Base-by-base conservation (phyloP, 305 asterid species). In the Fraxinus sp. region DNA sequence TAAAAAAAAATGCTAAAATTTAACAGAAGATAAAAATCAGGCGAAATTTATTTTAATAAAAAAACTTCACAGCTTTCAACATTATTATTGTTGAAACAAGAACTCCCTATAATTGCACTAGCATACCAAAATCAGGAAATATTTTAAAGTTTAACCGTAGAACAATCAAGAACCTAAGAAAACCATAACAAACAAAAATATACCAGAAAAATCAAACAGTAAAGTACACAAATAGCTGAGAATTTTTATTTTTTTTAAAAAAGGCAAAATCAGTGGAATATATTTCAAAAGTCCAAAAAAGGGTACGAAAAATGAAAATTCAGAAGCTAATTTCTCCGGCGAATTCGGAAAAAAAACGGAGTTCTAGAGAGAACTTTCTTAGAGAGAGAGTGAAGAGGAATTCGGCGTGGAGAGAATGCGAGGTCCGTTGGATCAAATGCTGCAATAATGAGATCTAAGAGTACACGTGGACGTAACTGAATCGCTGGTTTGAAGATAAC, bases 381-480 rank as follows among this genome's bases (percentile, higher is more conserved):
- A 70, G 22, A 70, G 75, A 30, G 41, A 70, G 77, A 81, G 18
- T 13, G 86, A 26, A 78, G 85, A 7, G 78, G 24, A 16, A 13
- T 35, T 70, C 22, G 80, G 49, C 39, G 4, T 30, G 78, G 77
- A 41, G 86, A 78, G 84, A 84, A 79, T 79, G 85, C 73, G 91
- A 88, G 89, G 89, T 91, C 92, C 94, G 94, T 89, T 81, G 92
- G 94, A 91, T 92, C 94, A 90, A 90, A 87, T 86, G 89, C 59
- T 90, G 86, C 90, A 90, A 87, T 81, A 92, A 90, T 87, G 89
- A 68, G 90, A 88, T 83, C 83, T 83, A 59, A 6, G 9, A 86
- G n/a, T 49, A 83, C 89, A 89, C 91, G 92, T 92, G 95, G 97
- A 77, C 7, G 81, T 57, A 4, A 75, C 0, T 75, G 77, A 87